These are phyloP conservation scores for Malus hybrid DNA, from an alignment of 331 rosid species.

Conservation along the genomic window DNA sequence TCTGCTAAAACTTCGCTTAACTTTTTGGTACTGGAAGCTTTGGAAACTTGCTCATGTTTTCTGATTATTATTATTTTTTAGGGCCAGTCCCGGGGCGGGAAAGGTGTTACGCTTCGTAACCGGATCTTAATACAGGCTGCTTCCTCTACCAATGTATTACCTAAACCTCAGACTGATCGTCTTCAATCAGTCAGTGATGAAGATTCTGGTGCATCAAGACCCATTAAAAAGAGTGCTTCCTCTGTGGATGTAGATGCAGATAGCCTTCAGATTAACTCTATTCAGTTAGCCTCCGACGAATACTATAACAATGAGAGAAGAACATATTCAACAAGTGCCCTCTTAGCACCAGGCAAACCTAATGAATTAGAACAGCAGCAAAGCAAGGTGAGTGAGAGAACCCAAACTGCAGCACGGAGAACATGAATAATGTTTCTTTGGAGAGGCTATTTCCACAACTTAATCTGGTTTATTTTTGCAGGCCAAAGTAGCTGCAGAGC, in stretches of 20 bases:
- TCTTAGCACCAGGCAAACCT: neutral
- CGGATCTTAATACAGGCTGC: neutral
- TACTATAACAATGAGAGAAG: neutral
- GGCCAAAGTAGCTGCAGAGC: constrained; percentile 11
- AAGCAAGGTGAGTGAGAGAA: constrained; percentile 26
- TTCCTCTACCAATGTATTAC: neutral
- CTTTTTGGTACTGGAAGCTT: neutral
- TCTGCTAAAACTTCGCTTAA: neutral
- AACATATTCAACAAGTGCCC: neutral
- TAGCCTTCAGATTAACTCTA: neutral
- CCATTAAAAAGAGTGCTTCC: neutral
- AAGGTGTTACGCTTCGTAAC: neutral
- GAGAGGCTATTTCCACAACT: neutral
- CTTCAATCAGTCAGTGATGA: neutral
- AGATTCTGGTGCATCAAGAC: neutral
- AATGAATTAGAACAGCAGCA: neutral
- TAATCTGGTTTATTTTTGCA: constrained; percentile 20
- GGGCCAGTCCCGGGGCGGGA: neutral
- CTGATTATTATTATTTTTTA: neutral
- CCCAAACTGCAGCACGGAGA: neutral
- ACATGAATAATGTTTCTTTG: constrained; percentile 1
- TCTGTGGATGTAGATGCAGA: too few relatives aligned
- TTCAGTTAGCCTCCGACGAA: neutral
- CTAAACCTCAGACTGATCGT: neutral
- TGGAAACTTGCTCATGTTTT: neutral